A percentile compares a stretch with the other conserved stretches of the same genome.
These are phyloP conservation scores for Coffea humblotiana DNA, from an alignment of 305 asterid genomes.

Conservation along the genomic window DNA sequence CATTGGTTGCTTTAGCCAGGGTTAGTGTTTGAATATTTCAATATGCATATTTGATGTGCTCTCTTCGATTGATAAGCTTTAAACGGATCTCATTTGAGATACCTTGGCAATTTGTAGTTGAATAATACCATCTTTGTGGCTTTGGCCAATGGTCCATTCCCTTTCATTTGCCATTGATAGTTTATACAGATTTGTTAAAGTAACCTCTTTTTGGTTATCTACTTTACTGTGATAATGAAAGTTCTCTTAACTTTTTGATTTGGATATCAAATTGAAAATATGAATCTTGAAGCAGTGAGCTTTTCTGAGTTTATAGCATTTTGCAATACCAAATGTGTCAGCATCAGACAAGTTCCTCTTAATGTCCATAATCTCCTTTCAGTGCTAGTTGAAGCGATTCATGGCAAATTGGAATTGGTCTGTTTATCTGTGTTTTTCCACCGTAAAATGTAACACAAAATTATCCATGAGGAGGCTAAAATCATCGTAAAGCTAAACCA, in stretches of 20 bases:
- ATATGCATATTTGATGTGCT: constrained; percentile 9
- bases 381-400: neutral
- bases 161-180: neutral
- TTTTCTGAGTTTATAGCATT: neutral
- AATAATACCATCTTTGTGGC: neutral
- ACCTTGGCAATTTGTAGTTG: neutral
- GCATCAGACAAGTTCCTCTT: neutral
- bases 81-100: neutral
- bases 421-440: neutral
- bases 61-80: constrained; percentile 2
- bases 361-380: neutral
- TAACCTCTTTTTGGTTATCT: neutral
- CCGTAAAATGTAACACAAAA: too few relatives aligned
- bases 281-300: neutral
- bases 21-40: constrained; percentile 40
- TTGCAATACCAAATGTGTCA: neutral
- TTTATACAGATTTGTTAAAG: neutral
- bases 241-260: neutral
- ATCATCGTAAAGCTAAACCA: too few relatives aligned
- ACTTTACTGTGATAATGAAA: neutral
- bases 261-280: neutral
- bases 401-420: neutral
- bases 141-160: neutral
- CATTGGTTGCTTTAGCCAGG: constrained; percentile 83
- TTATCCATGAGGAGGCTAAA: too few relatives aligned